Percentiles rank a stretch among this genome's conserved stretches.
phyloP scores from a whole-genome alignment of 257 asterid genomes.

The Fraxinus quadrangulata region DNA sequence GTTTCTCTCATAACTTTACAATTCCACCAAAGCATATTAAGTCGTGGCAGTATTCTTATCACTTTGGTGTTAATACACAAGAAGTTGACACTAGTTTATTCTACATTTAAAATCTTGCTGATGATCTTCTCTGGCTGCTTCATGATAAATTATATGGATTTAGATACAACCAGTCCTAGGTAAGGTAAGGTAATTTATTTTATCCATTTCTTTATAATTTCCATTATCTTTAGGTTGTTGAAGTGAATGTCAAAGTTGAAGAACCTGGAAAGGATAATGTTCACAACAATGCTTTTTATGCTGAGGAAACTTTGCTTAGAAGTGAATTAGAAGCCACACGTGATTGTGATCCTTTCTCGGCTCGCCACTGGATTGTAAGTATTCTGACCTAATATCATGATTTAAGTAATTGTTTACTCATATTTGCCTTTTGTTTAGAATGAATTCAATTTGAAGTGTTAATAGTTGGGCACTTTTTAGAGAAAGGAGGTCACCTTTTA shows the following conservation, averaged over 20 bases:
- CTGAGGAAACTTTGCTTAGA: conserved; percentile 84
- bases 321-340: conserved; percentile 93
- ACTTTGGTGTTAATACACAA: not conserved
- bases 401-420: too few relatives aligned
- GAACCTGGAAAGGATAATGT: conserved; percentile 86
- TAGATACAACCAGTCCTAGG: too few relatives aligned
- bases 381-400: not conserved
- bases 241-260: conserved; percentile 87
- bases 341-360: conserved; percentile 81
- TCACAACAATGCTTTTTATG: conserved; percentile 92
- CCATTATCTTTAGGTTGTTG: conserved; percentile 67
- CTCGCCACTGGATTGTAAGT: conserved; percentile 98
- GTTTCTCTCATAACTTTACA: not conserved
- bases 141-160: too few relatives aligned
- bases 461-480: not conserved
- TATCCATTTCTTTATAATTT: conserved; percentile 23
- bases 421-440: too few relatives aligned
- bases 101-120: too few relatives aligned
- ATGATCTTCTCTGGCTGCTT: too few relatives aligned
- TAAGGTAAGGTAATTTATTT: not conserved
- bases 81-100: not conserved
- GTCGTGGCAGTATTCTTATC: not conserved
- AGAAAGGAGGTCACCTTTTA: not conserved
- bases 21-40: not conserved
- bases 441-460: not conserved